Percentiles rank a stretch among this genome's conserved stretches.
These are phyloP conservation scores for Trapa incisa DNA, from an alignment of 345 rosid genomes.

Conservation along the genomic window DNA sequence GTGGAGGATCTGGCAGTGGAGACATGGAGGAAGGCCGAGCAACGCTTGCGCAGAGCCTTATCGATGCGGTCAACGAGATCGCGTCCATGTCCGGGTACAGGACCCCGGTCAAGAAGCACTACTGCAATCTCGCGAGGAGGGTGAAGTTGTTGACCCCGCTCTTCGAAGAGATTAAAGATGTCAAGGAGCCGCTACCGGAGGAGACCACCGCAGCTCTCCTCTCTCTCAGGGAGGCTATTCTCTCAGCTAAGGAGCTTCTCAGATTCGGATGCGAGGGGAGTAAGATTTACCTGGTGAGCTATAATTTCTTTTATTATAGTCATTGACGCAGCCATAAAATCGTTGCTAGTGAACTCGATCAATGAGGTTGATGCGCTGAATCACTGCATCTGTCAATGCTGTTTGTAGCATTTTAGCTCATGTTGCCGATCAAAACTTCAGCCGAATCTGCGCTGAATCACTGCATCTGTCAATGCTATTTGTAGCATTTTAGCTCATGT, in stretches of 20 bases:
- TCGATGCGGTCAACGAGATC: slow-evolving; percentile 59
- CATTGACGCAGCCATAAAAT: not conserved
- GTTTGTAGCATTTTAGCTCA: no score
- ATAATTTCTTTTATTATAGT: no score
- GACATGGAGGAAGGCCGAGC: slow-evolving; percentile 49
- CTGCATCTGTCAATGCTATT: not conserved
- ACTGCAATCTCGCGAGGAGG: slow-evolving; percentile 62
- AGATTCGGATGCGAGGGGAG: slow-evolving; percentile 73
- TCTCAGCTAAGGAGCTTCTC: slow-evolving; percentile 52
- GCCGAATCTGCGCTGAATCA: not conserved
- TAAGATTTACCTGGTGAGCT: slow-evolving; percentile 85
- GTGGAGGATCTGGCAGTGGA: slow-evolving; percentile 3
- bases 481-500: no score
- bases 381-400: not conserved
- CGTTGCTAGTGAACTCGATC: not conserved
- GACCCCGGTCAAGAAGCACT: slow-evolving; percentile 58
- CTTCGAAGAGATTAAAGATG: slow-evolving; percentile 73
- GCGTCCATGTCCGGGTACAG: slow-evolving; percentile 47
- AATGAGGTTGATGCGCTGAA: not conserved
- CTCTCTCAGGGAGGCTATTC: slow-evolving; percentile 36
- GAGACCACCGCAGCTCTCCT: slow-evolving; percentile 31
- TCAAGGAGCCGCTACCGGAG: slow-evolving; percentile 40
- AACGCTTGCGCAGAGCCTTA: slow-evolving; percentile 33
- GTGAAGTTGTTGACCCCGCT: slow-evolving; percentile 68
- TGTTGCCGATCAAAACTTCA: no score